These are phyloP conservation scores for Miamiensis avidus DNA, from an alignment of 169 alveolate genomes.

Conservation along the genomic window DNA sequence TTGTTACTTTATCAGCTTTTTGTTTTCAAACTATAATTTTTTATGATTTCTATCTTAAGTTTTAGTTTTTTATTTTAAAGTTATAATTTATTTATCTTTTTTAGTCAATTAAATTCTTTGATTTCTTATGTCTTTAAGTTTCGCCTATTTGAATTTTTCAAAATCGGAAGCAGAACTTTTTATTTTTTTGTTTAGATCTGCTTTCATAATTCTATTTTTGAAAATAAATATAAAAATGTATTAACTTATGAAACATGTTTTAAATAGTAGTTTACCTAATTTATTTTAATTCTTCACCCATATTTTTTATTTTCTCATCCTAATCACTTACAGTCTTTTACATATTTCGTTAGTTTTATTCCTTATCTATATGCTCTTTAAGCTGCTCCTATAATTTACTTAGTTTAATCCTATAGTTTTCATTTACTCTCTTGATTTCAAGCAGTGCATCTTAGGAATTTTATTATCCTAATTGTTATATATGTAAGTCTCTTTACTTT, in stretches of 20 bases:
- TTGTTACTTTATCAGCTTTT: background rate
- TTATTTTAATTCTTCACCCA: conserved; percentile 11
- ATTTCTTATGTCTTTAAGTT: conserved; percentile 15
- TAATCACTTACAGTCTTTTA: conserved; percentile 20
- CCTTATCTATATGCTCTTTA: background rate
- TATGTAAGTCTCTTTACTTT: background rate
- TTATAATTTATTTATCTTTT: conserved; percentile 36
- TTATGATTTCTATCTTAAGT: conserved; percentile 10
- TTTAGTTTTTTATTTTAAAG: conserved; percentile 14
- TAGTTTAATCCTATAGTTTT: too few species aligned
- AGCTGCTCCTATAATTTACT: background rate
- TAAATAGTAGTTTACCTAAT: conserved; percentile 12
- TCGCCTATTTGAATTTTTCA: conserved; percentile 17
- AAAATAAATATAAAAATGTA: too few species aligned
- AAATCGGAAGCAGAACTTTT: conserved; percentile 23
- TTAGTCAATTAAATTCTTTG: conserved; percentile 5
- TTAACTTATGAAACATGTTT: conserved; percentile 17
- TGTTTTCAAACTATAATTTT: background rate
- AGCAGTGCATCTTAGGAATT: background rate
- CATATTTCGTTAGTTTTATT: background rate
- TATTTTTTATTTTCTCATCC: conserved; percentile 27
- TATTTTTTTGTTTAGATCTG: background rate
- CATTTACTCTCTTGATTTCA: background rate
- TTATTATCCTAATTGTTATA: background rate
- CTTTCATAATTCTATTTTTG: conserved; percentile 21